phyloP scores from a whole-genome alignment of 2,329 filamentous ascomycete species.

The Aschersonia sp. region DNA sequence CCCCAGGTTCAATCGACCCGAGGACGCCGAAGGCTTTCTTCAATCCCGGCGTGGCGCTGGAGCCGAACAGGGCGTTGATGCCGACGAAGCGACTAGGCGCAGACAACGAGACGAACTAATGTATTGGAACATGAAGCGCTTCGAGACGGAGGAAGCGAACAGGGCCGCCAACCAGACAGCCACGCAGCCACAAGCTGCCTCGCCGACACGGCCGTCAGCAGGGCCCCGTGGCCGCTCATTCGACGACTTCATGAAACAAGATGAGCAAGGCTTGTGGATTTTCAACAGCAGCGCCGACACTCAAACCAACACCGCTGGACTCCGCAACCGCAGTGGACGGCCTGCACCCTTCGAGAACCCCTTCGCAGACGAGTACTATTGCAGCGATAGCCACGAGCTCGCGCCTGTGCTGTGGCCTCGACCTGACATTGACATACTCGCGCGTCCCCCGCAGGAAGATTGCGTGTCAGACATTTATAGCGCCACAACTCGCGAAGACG shows the following conservation, averaged over 20 bases:
- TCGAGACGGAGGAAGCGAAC: constrained; percentile 29
- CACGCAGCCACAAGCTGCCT: neutral
- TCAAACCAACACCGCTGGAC: constrained; percentile 23
- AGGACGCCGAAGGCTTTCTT: constrained; percentile 51
- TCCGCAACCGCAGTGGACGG: constrained; percentile 31
- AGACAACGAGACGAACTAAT: constrained; percentile 50
- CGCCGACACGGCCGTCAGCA: neutral
- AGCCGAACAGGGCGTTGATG: constrained; percentile 36
- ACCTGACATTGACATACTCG: too few species aligned
- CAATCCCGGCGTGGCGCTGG: constrained; percentile 29
- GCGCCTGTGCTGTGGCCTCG: constrained; percentile 13
- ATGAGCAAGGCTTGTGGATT: constrained; percentile 38
- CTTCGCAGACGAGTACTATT: constrained; percentile 39
- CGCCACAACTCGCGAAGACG: constrained; percentile 31
- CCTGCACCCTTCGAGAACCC: constrained; percentile 38
- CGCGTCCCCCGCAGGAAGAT: constrained; percentile 26
- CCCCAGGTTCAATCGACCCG: constrained; percentile 49
- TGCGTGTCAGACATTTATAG: constrained; percentile 41
- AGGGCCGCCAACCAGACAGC: neutral
- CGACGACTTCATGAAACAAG: constrained; percentile 43
- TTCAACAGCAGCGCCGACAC: constrained; percentile 41
- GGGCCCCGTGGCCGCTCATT: constrained; percentile 28
- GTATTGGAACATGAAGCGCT: constrained; percentile 47
- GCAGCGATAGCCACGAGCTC: constrained; percentile 34
- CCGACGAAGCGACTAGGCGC: constrained; percentile 45